Evolutionary conservation across 257 asterid genomes (phyloP).

Genomic region (Capsicum pubescens): DNA sequence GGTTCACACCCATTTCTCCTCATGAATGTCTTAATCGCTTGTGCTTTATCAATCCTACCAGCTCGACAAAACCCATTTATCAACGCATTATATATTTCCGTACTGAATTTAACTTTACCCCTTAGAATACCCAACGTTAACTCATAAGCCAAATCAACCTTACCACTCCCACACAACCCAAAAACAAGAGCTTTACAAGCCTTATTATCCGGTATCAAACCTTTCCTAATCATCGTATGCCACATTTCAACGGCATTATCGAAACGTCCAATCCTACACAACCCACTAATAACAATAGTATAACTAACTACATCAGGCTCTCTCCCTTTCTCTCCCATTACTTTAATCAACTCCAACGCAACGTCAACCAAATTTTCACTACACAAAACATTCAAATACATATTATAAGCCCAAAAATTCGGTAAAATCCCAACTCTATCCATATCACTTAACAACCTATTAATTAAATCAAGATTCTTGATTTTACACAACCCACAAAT

Average conservation of each 20-base stretch:
- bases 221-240: constrained; percentile 69
- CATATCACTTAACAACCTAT: constrained; percentile 75
- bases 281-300: constrained; percentile 70
- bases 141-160: constrained; percentile 97
- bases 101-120: constrained; percentile 64
- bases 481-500: constrained; percentile 82
- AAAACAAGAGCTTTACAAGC: constrained; percentile 90
- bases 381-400: constrained; percentile 75
- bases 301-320: constrained; percentile 81
- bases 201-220: constrained; percentile 63
- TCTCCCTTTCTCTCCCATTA: constrained; percentile 74
- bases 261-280: constrained; percentile 60
- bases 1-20: constrained; percentile 85
- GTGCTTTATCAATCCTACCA: constrained; percentile 91
- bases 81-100: constrained; percentile 65
- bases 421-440: constrained; percentile 72
- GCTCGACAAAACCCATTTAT: constrained; percentile 80
- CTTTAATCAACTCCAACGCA: constrained; percentile 65
- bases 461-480: constrained; percentile 73
- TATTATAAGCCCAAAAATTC: constrained; percentile 90
- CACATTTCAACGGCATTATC: constrained; percentile 75
- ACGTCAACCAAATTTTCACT: constrained; percentile 68
- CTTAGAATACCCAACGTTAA: constrained; percentile 83
- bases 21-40: constrained; percentile 77
- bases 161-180: constrained; percentile 71